phyloP scores from a whole-genome alignment of 2,329 filamentous ascomycete species.

The Ambrosiella beaveri region DNA sequence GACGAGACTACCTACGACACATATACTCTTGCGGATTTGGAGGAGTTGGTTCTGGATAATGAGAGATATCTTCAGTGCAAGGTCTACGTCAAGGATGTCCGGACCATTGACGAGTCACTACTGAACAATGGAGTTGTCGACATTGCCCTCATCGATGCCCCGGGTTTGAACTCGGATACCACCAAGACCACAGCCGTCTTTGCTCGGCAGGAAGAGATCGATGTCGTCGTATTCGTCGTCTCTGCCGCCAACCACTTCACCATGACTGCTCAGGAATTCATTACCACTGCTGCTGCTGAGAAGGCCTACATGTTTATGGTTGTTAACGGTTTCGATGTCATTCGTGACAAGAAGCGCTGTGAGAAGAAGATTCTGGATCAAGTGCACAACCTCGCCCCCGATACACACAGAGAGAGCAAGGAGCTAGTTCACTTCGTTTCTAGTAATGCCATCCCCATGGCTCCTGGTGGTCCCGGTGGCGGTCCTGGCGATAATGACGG shows the following conservation, averaged over 20 bases:
- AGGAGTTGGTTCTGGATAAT: slow-evolving; percentile 81
- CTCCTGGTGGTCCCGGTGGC: slow-evolving; percentile 39
- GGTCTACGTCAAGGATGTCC: slow-evolving; percentile 82
- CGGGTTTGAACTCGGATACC: slow-evolving; percentile 87
- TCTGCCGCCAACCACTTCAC: slow-evolving; percentile 97
- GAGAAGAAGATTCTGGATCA: slow-evolving; percentile 88
- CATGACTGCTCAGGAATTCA: slow-evolving; percentile 92
- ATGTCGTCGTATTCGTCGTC: slow-evolving; percentile 96
- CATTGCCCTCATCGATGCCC: slow-evolving; percentile 92
- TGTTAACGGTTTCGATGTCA: slow-evolving; percentile 91
- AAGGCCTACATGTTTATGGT: slow-evolving; percentile 99
- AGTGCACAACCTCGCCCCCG: slow-evolving; percentile 69
- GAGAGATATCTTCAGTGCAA: slow-evolving; percentile 87
- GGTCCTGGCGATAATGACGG: slow-evolving; percentile 36
- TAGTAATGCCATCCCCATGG: slow-evolving; percentile 79
- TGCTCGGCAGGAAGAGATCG: slow-evolving; percentile 92
- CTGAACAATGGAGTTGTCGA: slow-evolving; percentile 97
- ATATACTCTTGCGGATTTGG: slow-evolving; percentile 58
- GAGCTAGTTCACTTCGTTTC: slow-evolving; percentile 97
- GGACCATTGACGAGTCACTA: slow-evolving; percentile 78
- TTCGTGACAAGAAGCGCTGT: slow-evolving; percentile 78
- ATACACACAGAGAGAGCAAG: slow-evolving; percentile 77
- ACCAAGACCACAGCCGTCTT: slow-evolving; percentile 96
- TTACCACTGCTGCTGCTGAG: slow-evolving; percentile 83
- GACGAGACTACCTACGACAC: slow-evolving; percentile 92